These are phyloP conservation scores for Backusella tarrabulga DNA, from an alignment of 192 early-diverging fungal species.

Conservation along the genomic window DNA sequence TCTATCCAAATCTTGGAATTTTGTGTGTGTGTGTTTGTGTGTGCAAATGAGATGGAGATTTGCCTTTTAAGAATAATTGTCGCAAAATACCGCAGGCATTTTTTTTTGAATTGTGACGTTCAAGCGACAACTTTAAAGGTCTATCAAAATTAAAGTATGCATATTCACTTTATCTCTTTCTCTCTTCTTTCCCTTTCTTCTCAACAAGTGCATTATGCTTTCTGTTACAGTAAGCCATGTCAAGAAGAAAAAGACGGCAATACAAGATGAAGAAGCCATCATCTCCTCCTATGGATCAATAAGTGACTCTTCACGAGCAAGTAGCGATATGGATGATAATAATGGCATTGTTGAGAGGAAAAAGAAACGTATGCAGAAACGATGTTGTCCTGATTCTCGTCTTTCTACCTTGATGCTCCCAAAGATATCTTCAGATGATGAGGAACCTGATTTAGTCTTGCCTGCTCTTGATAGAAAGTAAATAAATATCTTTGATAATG, in stretches of 20 bases:
- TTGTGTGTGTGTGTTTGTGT: neutral
- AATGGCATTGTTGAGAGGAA: neutral
- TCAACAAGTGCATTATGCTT: neutral
- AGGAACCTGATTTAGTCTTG: slow-evolving; percentile 19
- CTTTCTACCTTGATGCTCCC: neutral
- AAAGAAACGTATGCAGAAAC: neutral
- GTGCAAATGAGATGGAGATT: neutral
- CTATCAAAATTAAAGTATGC: neutral
- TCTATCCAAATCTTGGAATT: neutral
- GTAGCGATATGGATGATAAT: neutral
- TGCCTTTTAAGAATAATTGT: neutral
- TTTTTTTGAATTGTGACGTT: neutral
- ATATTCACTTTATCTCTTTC: neutral
- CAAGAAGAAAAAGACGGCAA: neutral
- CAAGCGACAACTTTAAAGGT: neutral
- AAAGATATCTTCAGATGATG: neutral
- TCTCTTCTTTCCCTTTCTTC: neutral
- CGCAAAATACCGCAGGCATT: neutral
- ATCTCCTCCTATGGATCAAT: neutral
- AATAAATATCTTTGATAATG: neutral
- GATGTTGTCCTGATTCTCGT: slow-evolving; percentile 6
- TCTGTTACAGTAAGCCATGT: neutral
- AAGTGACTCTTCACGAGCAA: neutral
- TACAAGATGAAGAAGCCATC: neutral
- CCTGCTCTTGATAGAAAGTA: slow-evolving; percentile 29